Evolutionary conservation across 257 asterid genomes (phyloP).

Genomic region (Solanum gandarillasii): DNA sequence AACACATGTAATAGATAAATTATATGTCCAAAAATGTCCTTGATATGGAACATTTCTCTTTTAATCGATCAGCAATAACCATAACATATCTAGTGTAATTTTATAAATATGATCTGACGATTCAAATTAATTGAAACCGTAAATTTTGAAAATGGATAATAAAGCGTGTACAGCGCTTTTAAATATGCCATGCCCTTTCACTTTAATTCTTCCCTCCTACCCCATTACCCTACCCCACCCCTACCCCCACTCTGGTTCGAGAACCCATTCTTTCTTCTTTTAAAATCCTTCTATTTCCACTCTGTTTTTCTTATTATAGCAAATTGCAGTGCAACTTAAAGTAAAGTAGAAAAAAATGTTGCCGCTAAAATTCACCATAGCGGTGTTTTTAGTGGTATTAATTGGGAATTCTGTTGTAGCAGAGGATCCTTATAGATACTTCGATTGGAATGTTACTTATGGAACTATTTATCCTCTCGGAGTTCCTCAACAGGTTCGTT

Average conservation of each 20-base stretch:
- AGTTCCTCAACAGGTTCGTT: conserved; percentile 53
- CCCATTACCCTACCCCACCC: background rate
- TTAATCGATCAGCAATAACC: too few species aligned
- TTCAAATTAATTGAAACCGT: background rate
- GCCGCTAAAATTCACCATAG: conserved; percentile 32
- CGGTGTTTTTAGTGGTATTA: conserved; percentile 1
- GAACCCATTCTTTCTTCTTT: background rate
- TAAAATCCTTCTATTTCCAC: background rate
- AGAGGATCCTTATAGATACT: conserved; percentile 75
- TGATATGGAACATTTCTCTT: too few species aligned
- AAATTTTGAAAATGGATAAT: background rate
- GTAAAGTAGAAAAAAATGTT: conserved; percentile 1
- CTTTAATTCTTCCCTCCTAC: conserved; percentile 18
- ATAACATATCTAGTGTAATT: rapidly evolving
- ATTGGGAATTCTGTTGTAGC: conserved; percentile 32
- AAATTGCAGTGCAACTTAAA: background rate
- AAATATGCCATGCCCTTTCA: conserved; percentile 10
- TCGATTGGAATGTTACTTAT: conserved; percentile 69
- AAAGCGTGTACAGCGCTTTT: conserved; percentile 20
- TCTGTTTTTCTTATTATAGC: background rate
- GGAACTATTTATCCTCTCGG: conserved; percentile 67
- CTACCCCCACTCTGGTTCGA: background rate
- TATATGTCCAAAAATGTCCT: background rate
- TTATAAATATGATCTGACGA: too few species aligned
- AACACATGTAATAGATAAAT: too few species aligned